Conservation (phyloP, 805 yeast genomes). For the Spathaspora sp. region DNA sequence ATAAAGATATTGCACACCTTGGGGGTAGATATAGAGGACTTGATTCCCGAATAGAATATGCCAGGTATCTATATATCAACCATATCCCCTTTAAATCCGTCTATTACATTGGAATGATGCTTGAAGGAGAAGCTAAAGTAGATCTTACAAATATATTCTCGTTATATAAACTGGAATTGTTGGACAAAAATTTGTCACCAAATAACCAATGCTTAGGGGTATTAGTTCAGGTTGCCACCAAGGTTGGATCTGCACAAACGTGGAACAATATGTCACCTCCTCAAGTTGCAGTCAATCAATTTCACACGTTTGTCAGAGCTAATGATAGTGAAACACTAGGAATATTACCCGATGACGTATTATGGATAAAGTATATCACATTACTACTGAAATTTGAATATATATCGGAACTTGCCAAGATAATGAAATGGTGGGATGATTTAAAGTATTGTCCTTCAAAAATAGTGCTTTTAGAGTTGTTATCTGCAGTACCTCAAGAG, state of each 20-base stretch:
- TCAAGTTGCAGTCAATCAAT: constrained; percentile 58
- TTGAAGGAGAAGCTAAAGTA: constrained; percentile 31
- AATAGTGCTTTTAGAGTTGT: constrained; percentile 35
- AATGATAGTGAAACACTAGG: background rate
- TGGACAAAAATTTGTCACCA: constrained; percentile 14
- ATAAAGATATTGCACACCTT: constrained; percentile 1
- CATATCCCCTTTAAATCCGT: constrained; percentile 20
- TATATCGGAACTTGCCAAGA: constrained; percentile 43
- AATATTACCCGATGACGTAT: constrained; percentile 41
- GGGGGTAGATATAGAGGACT: background rate
- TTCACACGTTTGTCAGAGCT: constrained; percentile 27
- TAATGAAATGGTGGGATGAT: constrained; percentile 54
- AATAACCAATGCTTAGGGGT: constrained; percentile 35
- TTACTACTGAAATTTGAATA: constrained; percentile 47
- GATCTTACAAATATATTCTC: constrained; percentile 25
- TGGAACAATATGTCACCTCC: constrained; percentile 57
- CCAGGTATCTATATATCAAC: constrained; percentile 24
- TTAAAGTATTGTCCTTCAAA: constrained; percentile 41
- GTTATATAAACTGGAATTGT: constrained; percentile 25
- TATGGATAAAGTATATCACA: constrained; percentile 53
- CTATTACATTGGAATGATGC: constrained; percentile 28
- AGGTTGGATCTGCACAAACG: constrained; percentile 12
- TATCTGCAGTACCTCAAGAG: constrained; percentile 34
- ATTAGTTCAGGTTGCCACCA: constrained; percentile 47
- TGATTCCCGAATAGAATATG: constrained; percentile 15